Evolutionary conservation across 2,329 filamentous ascomycete genomes (phyloP).

Genomic region (Sclerotinia subarctica): DNA sequence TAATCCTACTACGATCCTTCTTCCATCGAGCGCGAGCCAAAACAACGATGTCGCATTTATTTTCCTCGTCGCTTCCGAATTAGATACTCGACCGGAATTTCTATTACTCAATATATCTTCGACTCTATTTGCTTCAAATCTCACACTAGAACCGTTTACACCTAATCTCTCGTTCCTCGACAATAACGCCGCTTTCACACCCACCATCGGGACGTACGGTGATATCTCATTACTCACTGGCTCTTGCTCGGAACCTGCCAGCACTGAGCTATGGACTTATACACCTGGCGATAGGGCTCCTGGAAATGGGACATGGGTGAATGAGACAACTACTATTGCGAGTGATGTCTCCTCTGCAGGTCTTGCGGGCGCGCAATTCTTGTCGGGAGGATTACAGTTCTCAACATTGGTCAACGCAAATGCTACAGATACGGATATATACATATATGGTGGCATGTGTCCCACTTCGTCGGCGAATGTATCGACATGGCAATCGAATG

Average conservation of each 20-base stretch:
- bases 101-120: slow-evolving; percentile 64
- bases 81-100: slow-evolving; percentile 45
- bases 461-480: slow-evolving; percentile 48
- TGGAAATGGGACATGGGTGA: slow-evolving; percentile 55
- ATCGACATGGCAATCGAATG: slow-evolving; percentile 60
- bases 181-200: slow-evolving; percentile 58
- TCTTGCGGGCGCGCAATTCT: slow-evolving; percentile 51
- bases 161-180: slow-evolving; percentile 61
- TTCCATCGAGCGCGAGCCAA: slow-evolving; percentile 48
- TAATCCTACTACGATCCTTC: slow-evolving; percentile 70
- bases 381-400: slow-evolving; percentile 47
- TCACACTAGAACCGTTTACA: slow-evolving; percentile 50
- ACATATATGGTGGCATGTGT: slow-evolving; percentile 84
- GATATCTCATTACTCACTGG: slow-evolving; percentile 73
- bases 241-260: slow-evolving; percentile 57
- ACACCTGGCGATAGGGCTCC: slow-evolving; percentile 44
- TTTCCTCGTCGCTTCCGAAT: slow-evolving; percentile 49
- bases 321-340: slow-evolving; percentile 41
- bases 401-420: slow-evolving; percentile 34
- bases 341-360: slow-evolving; percentile 38
- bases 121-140: slow-evolving; percentile 48
- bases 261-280: slow-evolving; percentile 66
- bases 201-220: slow-evolving; percentile 64
- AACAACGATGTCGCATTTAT: slow-evolving; percentile 62
- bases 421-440: slow-evolving; percentile 37